These are phyloP conservation scores for Metarhizium brunneum DNA, from an alignment of 2,329 filamentous ascomycete genomes.

Conservation along the genomic window DNA sequence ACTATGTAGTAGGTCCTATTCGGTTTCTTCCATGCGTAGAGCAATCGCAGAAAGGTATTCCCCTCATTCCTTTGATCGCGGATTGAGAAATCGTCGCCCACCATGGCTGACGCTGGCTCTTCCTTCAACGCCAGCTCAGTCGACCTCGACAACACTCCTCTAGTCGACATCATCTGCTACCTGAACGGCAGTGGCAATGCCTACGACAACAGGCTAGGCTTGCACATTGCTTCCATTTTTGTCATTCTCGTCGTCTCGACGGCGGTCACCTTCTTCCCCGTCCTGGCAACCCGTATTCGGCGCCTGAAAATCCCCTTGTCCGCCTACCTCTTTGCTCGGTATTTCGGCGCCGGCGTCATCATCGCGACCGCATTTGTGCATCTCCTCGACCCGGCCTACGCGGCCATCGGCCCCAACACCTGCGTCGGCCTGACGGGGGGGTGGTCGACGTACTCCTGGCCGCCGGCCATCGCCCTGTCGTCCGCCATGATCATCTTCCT, in stretches of 20 bases:
- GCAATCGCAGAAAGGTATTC: not conserved
- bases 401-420: slow-evolving; percentile 42
- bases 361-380: slow-evolving; percentile 91
- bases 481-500: slow-evolving; percentile 41
- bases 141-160: slow-evolving; percentile 43
- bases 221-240: slow-evolving; percentile 81
- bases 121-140: slow-evolving; percentile 54
- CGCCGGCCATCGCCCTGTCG: slow-evolving; percentile 38
- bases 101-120: slow-evolving; percentile 18
- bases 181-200: slow-evolving; percentile 35
- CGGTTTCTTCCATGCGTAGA: too few species aligned
- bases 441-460: slow-evolving; percentile 43
- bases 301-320: slow-evolving; percentile 56
- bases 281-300: slow-evolving; percentile 53
- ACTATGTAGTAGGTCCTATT: too few species aligned
- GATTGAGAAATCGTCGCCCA: not conserved
- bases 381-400: slow-evolving; percentile 70
- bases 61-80: not conserved
- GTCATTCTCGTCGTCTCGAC: slow-evolving; percentile 67
- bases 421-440: slow-evolving; percentile 37
- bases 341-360: slow-evolving; percentile 90
- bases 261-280: slow-evolving; percentile 64
- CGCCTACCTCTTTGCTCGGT: slow-evolving; percentile 81
- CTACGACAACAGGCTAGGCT: slow-evolving; percentile 51
- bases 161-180: slow-evolving; percentile 36